phyloP scores from a whole-genome alignment of 2,329 filamentous ascomycete species.

The Fusarium oligoseptatum region DNA sequence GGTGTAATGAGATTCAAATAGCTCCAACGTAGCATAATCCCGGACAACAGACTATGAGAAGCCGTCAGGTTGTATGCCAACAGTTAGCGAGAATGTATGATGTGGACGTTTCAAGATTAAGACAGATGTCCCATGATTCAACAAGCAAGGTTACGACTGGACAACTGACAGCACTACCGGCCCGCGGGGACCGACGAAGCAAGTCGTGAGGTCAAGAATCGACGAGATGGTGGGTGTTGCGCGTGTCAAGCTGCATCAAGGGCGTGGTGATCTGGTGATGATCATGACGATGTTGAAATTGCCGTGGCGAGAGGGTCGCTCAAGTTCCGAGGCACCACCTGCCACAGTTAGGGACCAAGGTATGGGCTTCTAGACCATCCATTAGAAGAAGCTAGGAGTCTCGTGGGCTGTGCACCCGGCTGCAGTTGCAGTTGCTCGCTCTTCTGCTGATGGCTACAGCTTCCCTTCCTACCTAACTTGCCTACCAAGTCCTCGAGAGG shows the following conservation, averaged over 20 bases:
- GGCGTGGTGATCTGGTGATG: conserved; percentile 3
- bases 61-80: not conserved
- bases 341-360: not conserved
- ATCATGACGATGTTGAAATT: conserved; percentile 8
- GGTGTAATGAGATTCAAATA: not conserved
- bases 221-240: not conserved
- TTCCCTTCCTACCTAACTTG: not conserved
- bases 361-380: not conserved
- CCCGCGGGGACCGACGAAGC: not conserved
- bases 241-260: not conserved
- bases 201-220: not conserved
- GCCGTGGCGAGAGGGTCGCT: not conserved
- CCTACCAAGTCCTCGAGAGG: not conserved
- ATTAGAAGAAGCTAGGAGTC: not conserved
- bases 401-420: not conserved
- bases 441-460: not conserved
- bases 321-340: conserved; percentile 3
- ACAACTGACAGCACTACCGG: not conserved
- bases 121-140: not conserved
- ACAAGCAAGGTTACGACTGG: not conserved
- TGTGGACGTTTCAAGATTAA: not conserved
- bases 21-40: not conserved
- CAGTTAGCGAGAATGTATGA: not conserved
- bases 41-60: not conserved
- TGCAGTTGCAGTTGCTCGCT: conserved; percentile 17